Conservation (phyloP, 768 basidiomycete genomes). For the Xerocomus brunneocitrinus region DNA sequence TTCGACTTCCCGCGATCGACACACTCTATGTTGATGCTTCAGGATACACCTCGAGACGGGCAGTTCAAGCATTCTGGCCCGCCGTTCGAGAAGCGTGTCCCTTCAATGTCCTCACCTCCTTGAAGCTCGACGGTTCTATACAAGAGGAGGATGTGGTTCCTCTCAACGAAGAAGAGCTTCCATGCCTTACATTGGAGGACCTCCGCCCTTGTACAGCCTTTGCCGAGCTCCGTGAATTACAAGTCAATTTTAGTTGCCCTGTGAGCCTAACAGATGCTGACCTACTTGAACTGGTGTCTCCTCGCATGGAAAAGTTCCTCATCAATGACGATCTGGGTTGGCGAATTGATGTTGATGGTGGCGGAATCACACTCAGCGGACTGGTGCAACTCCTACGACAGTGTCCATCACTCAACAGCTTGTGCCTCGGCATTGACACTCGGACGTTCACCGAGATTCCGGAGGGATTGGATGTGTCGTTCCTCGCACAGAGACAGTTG, state of each 20-base stretch:
- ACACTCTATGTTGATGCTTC: background rate
- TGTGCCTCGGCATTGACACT: background rate
- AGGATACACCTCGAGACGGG: background rate
- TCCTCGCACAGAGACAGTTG: background rate
- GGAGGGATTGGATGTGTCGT: no score
- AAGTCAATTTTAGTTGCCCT: background rate
- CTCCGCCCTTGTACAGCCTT: background rate
- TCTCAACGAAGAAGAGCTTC: background rate
- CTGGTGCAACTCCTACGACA: background rate
- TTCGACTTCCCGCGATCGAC: background rate
- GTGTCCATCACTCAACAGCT: background rate
- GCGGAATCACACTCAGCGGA: no score
- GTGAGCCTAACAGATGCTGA: background rate
- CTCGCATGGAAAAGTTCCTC: background rate
- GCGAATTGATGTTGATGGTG: no score
- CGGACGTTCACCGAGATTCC: background rate
- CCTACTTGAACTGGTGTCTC: background rate
- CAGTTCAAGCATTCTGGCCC: background rate
- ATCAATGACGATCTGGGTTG: background rate
- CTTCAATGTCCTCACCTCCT: background rate
- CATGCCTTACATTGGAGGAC: background rate
- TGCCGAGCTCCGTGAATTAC: background rate
- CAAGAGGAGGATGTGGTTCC: no score
- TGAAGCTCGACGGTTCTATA: background rate
- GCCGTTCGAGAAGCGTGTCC: background rate